Evolutionary conservation across 148 eudicot species (phyloP).

Genomic region (Gaultheria prostrata): DNA sequence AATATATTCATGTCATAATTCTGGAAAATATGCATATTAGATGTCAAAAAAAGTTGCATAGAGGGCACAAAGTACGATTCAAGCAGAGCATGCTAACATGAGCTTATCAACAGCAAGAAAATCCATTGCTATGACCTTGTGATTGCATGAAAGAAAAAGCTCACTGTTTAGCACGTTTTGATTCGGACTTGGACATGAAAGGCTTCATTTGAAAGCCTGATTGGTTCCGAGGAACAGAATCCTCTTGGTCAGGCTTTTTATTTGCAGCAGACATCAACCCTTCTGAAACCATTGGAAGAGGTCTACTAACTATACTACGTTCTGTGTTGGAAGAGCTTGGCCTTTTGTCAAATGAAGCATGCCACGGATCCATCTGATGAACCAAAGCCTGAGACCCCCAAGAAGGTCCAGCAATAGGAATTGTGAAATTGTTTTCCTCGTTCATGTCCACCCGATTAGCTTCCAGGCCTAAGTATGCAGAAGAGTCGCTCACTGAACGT

Average conservation of each 20-base stretch:
- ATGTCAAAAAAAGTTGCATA: neutral
- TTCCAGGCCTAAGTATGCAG: slow-evolving; percentile 38
- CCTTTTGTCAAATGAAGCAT: slow-evolving; percentile 17
- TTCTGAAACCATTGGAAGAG: slow-evolving; percentile 30
- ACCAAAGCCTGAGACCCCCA: slow-evolving; percentile 28
- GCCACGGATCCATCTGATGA: slow-evolving; percentile 22
- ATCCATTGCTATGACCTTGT: neutral
- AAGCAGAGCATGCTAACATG: neutral
- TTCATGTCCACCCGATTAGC: slow-evolving; percentile 13
- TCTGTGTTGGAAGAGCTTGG: slow-evolving; percentile 17
- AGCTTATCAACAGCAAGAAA: neutral
- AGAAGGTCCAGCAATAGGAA: slow-evolving; percentile 7
- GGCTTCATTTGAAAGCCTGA: slow-evolving; percentile 37
- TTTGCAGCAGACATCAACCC: slow-evolving; percentile 11
- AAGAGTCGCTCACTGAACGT: slow-evolving; percentile 71
- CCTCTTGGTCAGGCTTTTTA: slow-evolving; percentile 31
- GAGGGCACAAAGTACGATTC: neutral
- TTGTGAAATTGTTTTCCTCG: slow-evolving; percentile 21
- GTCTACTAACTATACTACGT: slow-evolving; percentile 18
- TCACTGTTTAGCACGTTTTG: slow-evolving; percentile 74
- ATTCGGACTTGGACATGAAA: slow-evolving; percentile 48
- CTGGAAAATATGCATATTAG: neutral
- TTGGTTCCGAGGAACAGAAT: slow-evolving; percentile 25
- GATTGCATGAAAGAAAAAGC: slow-evolving; percentile 10
- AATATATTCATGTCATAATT: neutral